These are phyloP conservation scores for Epichloe gansuensis DNA, from an alignment of 2,329 filamentous ascomycete genomes.

Conservation along the genomic window DNA sequence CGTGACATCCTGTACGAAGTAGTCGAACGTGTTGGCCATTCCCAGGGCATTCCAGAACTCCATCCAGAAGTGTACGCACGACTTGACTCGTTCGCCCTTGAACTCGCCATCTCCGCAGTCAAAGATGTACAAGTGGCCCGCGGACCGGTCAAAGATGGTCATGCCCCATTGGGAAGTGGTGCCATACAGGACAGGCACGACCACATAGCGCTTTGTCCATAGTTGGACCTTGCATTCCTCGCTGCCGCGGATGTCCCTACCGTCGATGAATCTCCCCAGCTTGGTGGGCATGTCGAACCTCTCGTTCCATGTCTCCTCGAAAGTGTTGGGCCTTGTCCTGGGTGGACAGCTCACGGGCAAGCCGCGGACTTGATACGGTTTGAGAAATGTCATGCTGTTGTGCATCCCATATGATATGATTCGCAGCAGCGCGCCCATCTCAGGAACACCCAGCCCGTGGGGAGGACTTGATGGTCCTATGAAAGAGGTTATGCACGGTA, in stretches of 20 bases:
- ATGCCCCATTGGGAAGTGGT: slow-evolving; percentile 10
- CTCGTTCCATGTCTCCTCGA: slow-evolving; percentile 1
- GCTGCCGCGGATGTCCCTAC: not conserved
- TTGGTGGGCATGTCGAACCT: slow-evolving; percentile 5
- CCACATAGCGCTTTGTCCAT: slow-evolving; percentile 7
- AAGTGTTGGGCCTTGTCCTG: not conserved
- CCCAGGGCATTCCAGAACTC: slow-evolving; percentile 10
- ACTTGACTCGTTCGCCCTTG: slow-evolving; percentile 7
- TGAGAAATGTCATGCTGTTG: slow-evolving; percentile 6
- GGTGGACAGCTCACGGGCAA: not conserved
- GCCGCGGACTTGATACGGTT: slow-evolving; percentile 5
- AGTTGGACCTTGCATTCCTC: slow-evolving; percentile 1
- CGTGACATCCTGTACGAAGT: slow-evolving; percentile 7
- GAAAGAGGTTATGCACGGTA: slow-evolving; percentile 7
- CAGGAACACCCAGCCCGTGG: not conserved
- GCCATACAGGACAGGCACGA: slow-evolving; percentile 9
- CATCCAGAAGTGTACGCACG: slow-evolving; percentile 11
- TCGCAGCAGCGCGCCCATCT: slow-evolving; percentile 8
- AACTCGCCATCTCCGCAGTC: slow-evolving; percentile 6
- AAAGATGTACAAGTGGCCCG: slow-evolving; percentile 11
- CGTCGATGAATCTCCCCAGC: slow-evolving; percentile 2
- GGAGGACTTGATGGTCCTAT: slow-evolving; percentile 1
- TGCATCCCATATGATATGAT: slow-evolving; percentile 12
- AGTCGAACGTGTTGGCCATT: slow-evolving; percentile 10
- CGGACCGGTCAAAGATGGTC: slow-evolving; percentile 12